phyloP scores from a whole-genome alignment of 768 basidiomycete species.

The Pisolithus microcarpus region DNA sequence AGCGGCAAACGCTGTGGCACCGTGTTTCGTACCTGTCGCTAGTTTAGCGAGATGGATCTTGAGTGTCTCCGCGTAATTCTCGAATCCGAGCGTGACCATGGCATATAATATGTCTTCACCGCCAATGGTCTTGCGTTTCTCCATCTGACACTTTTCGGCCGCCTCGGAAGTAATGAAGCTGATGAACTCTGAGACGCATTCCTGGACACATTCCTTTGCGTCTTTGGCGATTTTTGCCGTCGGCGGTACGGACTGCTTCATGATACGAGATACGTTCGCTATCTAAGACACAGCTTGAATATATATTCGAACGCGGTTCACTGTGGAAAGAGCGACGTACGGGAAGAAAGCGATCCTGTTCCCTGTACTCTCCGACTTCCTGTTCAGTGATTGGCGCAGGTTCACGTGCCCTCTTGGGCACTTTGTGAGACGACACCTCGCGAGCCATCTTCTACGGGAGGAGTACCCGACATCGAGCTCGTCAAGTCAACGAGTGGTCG shows the following conservation, averaged over 20 bases:
- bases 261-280: slow-evolving; percentile 95
- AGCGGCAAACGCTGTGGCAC: not conserved
- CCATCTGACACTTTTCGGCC: slow-evolving; percentile 86
- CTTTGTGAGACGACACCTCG: slow-evolving; percentile 19
- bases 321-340: slow-evolving; percentile 38
- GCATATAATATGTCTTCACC: slow-evolving; percentile 96
- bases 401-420: slow-evolving; percentile 40
- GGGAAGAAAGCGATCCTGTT: slow-evolving; percentile 93
- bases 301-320: not conserved
- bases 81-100: slow-evolving; percentile 90
- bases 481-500: not conserved
- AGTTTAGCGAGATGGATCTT: slow-evolving; percentile 91
- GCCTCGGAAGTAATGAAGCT: slow-evolving; percentile 97
- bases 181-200: slow-evolving; percentile 98
- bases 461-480: slow-evolving; percentile 25
- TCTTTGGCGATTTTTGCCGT: slow-evolving; percentile 97
- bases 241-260: slow-evolving; percentile 85
- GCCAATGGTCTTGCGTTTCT: slow-evolving; percentile 97
- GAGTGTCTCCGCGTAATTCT: slow-evolving; percentile 87
- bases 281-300: slow-evolving; percentile 46
- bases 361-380: slow-evolving; percentile 89
- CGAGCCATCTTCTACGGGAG: slow-evolving; percentile 37
- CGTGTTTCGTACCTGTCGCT: slow-evolving; percentile 53
- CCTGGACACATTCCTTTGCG: slow-evolving; percentile 97
- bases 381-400: slow-evolving; percentile 80